phyloP scores from a whole-genome alignment of 345 rosid genomes.

The Populus ilicifolia region DNA sequence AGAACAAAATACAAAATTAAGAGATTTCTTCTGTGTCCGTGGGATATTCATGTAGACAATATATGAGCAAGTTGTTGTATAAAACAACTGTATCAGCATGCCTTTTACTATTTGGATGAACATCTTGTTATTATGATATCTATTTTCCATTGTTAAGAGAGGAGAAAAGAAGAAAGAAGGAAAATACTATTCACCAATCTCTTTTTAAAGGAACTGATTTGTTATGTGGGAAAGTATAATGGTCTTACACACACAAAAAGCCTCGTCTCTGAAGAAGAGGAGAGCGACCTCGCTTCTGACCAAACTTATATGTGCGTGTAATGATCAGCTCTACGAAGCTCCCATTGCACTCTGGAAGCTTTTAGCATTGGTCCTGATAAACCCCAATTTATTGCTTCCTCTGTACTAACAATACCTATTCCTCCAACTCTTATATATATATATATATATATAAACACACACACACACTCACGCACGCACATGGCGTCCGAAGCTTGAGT shows the following conservation, averaged over 20 bases:
- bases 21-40: neutral
- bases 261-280: neutral
- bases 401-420: no score
- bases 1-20: neutral
- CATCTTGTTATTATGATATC: neutral
- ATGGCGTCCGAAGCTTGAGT: slow-evolving; percentile 9
- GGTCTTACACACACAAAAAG: neutral
- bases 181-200: neutral
- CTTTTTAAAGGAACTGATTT: neutral
- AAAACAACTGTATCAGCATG: neutral
- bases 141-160: neutral
- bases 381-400: no score
- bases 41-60: neutral
- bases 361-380: no score
- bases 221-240: neutral
- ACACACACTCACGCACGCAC: neutral
- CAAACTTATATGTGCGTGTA: no score
- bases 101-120: neutral
- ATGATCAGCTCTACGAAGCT: no score
- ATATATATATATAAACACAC: no score
- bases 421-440: no score
- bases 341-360: no score
- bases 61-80: neutral
- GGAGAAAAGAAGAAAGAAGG: neutral
- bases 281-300: neutral